These are phyloP conservation scores for Cladosporium cucumerinum DNA, from an alignment of 2,329 filamentous ascomycete genomes.

Conservation along the genomic window DNA sequence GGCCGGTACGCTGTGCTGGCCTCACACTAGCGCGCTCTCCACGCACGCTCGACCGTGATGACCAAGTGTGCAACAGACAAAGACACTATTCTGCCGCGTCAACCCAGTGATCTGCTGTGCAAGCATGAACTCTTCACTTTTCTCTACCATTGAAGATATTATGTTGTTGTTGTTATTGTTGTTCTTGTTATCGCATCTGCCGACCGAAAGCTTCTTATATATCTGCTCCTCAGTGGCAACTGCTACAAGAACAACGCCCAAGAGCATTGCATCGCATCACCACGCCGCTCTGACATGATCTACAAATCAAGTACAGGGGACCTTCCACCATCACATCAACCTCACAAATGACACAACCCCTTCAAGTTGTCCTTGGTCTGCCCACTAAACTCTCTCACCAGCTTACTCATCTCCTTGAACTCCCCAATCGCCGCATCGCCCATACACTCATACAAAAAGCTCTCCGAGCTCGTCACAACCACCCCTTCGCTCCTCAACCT, in stretches of 20 bases:
- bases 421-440: conserved; percentile 71
- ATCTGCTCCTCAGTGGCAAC: neutral
- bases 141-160: neutral
- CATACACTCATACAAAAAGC: conserved; percentile 83
- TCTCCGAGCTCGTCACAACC: conserved; percentile 81
- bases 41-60: neutral
- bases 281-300: neutral
- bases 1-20: neutral
- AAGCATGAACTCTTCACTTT: neutral
- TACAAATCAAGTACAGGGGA: neutral
- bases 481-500: conserved; percentile 73
- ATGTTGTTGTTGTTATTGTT: no score
- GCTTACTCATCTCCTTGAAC: conserved; percentile 68
- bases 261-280: neutral
- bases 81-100: neutral
- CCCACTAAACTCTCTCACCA: conserved; percentile 74
- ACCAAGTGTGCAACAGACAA: neutral
- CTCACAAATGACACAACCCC: conserved; percentile 59
- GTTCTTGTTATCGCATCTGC: neutral
- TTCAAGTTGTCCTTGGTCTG: conserved; percentile 68
- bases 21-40: neutral
- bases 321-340: neutral
- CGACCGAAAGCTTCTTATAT: neutral
- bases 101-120: neutral
- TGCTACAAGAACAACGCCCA: neutral